Evolutionary conservation across 192 early-diverging fungal genomes (phyloP), one percentile per base, ranked within the genome.

Genomic region (Coemansia sp.): DNA sequence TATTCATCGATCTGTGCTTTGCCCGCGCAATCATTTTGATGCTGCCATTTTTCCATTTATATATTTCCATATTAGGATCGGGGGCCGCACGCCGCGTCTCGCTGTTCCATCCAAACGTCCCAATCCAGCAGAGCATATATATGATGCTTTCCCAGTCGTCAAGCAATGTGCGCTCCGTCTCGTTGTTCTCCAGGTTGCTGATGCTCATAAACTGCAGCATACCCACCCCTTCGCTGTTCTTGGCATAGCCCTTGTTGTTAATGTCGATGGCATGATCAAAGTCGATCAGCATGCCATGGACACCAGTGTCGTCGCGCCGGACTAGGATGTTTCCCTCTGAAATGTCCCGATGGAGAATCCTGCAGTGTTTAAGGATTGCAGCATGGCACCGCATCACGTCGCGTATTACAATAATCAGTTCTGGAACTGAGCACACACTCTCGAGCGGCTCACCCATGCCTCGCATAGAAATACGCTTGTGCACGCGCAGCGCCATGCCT

Each of bases 121-220:
- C 60, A 38, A 67, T 18, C 49, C 57, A 67, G 59, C 70, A 72
- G 12, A 72, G 31, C 2, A 64, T 29, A 31, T 72, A 73, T 9
- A 67, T 53, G 16, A 73, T 8, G 9, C 65, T 66, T 24, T 73
- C 71, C 58, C 54, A 67, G 23, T 73, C 64, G 16, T 73, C 64
- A 4, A 74, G 44, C 1, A 43, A 57, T 3, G 71, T 59, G 24
- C 51, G 49, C 31, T 32, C n/a, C n/a, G n/a, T n/a, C n/a, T n/a
- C n/a, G n/a, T n/a, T n/a, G n/a, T 30, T 32, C 28, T 52, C 58
- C 3, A 75, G 58, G 4, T 75, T 75, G 6, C 29, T 30, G 33
- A 75, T 28, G 24, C 62, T 64, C 66, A 68, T 75, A 60, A 68
- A 75, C 27, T 60, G 71, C 7, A 67, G 22, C 2, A 61, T 74